Evolutionary conservation across 202 grass and related monocot genomes (phyloP), one percentile per base, ranked within the genome.

Genomic region (Carex arenaria): DNA sequence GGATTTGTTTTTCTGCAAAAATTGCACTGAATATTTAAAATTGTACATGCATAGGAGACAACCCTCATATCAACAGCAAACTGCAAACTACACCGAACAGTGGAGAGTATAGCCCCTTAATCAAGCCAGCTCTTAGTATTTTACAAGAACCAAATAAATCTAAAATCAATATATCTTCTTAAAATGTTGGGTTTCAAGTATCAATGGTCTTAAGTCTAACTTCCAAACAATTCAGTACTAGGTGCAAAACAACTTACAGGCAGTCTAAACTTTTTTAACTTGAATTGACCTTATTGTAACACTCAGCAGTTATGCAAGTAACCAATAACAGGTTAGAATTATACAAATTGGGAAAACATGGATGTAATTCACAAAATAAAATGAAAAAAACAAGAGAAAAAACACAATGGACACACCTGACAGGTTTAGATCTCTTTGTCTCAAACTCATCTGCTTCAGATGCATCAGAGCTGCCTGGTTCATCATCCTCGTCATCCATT

Each of bases 401-500:
- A 68, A 13, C 13, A 76, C 72, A 70, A 76, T 15, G 60, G 3
- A 80, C 65, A 83, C 67, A 98, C 95, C 95, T 95, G 86, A 90
- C 69, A 54, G 63, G 89, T 82, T 89, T 98, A 56, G 86, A 89
- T 80, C 88, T 98, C 57, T 80, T 84, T 22, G 38, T 23, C 61
- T 53, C 85, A 67, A 78, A 26, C 20, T 95, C 90, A 79, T 72
- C 87, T 13, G 89, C 89, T 45, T 70, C 69, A 84, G 90, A 90
- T 42, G 74, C 82, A 83, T 94, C 90, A 84, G 92, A 95, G 17
- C 61, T 75, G 79, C 43, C 84, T n/a, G 43, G 67, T 69, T 81
- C 80, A 18, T 91, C 86, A 79, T 94, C 92, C 23, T 95, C 93
- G 19, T 87, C 80, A 52, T 82, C 61, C 18, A 30, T 82, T 61